Percentiles rank a stretch among this genome's conserved stretches.
These are phyloP conservation scores for Aspergillus heteromorphus DNA, from an alignment of 495 filamentous ascomycete species.

Conservation along the genomic window DNA sequence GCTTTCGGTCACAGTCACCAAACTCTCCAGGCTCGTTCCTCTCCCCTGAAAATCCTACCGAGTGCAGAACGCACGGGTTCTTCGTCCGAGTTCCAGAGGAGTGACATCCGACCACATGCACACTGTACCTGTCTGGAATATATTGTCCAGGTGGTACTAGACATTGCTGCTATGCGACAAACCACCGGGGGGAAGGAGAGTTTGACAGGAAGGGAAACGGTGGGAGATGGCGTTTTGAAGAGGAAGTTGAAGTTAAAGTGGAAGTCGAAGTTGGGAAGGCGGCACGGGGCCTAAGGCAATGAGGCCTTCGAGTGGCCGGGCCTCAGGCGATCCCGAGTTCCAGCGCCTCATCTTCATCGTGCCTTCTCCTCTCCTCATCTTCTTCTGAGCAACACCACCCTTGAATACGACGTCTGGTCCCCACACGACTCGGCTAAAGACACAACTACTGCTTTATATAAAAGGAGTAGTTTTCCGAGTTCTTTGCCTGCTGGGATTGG, in stretches of 20 bases:
- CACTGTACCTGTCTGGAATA: too few species aligned
- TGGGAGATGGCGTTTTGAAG: too few species aligned
- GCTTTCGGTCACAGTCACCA: neutral
- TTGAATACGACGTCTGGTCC: neutral
- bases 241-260: too few species aligned
- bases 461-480: neutral
- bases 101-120: too few species aligned
- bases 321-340: neutral
- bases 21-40: neutral
- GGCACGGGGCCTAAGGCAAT: neutral
- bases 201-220: too few species aligned
- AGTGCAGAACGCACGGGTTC: neutral
- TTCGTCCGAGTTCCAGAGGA: neutral
- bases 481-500: neutral
- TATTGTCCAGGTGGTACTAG: too few species aligned
- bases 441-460: neutral
- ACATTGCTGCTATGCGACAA: too few species aligned
- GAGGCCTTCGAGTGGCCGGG: neutral
- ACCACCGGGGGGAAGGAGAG: too few species aligned
- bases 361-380: neutral
- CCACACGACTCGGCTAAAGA: neutral
- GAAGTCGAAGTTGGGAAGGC: too few species aligned
- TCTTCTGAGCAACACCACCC: neutral
- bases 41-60: neutral
- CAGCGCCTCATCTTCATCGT: neutral